phyloP scores from a whole-genome alignment of 306 rosid genomes.

The Pyrus communis region DNA sequence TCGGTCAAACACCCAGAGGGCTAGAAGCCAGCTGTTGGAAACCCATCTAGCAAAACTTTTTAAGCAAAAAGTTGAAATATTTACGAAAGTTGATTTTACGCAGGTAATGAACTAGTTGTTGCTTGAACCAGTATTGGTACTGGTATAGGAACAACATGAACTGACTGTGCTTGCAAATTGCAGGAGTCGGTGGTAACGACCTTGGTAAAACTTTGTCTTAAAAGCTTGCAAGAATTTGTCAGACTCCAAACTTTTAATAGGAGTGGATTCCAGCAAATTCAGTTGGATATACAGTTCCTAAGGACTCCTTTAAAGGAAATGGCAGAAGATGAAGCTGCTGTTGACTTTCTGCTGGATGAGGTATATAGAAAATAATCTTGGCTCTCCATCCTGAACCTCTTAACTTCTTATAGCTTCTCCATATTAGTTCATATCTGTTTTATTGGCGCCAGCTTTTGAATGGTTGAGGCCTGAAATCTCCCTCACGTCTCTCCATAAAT shows the following conservation, averaged over 20 bases:
- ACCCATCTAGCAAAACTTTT: constrained; percentile 93
- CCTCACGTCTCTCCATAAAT: neutral
- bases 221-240: constrained; percentile 83
- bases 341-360: constrained; percentile 93
- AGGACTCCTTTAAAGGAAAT: constrained; percentile 69
- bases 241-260: constrained; percentile 83
- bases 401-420: neutral
- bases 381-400: neutral
- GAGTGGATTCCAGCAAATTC: constrained; percentile 97
- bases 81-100: constrained; percentile 83
- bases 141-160: constrained; percentile 16
- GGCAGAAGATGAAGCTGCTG: constrained; percentile 82
- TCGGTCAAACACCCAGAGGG: constrained; percentile 76
- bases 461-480: neutral
- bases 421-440: neutral
- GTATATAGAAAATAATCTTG: constrained; percentile 20
- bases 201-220: constrained; percentile 75
- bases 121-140: constrained; percentile 5
- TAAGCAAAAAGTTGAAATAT: constrained; percentile 88
- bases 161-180: constrained; percentile 22
- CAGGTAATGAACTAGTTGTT: constrained; percentile 51
- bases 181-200: constrained; percentile 85
- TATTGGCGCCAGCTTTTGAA: neutral
- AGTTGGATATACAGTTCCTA: constrained; percentile 78
- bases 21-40: constrained; percentile 91